A percentile compares a stretch with the other conserved stretches of the same genome.
These are phyloP conservation scores for Asterochloris erici DNA, from an alignment of 139 green algal genomes.

Conservation along the genomic window DNA sequence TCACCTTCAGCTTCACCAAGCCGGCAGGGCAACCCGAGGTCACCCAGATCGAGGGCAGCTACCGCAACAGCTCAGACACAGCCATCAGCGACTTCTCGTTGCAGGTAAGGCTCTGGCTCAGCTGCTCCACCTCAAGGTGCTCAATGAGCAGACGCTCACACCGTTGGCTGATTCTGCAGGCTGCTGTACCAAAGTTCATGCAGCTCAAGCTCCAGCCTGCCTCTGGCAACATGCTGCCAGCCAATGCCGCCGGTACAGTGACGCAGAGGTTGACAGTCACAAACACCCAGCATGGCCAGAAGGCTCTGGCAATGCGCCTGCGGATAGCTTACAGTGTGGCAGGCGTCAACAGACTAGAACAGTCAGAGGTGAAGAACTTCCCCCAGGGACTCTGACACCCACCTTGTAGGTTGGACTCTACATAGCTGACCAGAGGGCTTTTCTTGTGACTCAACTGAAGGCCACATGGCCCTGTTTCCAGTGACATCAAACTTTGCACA, in stretches of 20 bases:
- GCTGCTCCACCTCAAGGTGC: neutral
- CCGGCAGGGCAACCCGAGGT: conserved; percentile 23
- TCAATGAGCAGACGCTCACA: neutral
- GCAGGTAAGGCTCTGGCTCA: conserved; percentile 54
- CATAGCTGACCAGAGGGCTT: too few relatives aligned
- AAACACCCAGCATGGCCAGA: conserved; percentile 78
- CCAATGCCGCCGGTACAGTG: conserved; percentile 28
- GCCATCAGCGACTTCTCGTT: conserved; percentile 77
- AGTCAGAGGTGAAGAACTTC: conserved; percentile 33
- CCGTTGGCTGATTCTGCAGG: conserved; percentile 39
- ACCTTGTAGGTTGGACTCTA: too few relatives aligned
- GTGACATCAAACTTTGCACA: too few relatives aligned
- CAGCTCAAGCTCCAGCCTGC: conserved; percentile 78
- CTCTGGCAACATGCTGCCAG: conserved; percentile 39
- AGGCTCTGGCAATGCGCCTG: conserved; percentile 79
- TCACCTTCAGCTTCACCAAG: conserved; percentile 62
- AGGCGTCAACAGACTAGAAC: conserved; percentile 12
- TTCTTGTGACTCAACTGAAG: too few relatives aligned
- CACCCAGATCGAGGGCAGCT: conserved; percentile 67
- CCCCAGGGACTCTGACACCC: neutral
- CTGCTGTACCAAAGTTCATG: conserved; percentile 92
- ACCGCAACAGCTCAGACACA: conserved; percentile 52
- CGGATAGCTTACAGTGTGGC: conserved; percentile 55
- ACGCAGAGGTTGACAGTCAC: conserved; percentile 76
- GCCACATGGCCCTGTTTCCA: too few relatives aligned